Evolutionary conservation across 805 yeast genomes (phyloP).

Genomic region (Candida maris): DNA sequence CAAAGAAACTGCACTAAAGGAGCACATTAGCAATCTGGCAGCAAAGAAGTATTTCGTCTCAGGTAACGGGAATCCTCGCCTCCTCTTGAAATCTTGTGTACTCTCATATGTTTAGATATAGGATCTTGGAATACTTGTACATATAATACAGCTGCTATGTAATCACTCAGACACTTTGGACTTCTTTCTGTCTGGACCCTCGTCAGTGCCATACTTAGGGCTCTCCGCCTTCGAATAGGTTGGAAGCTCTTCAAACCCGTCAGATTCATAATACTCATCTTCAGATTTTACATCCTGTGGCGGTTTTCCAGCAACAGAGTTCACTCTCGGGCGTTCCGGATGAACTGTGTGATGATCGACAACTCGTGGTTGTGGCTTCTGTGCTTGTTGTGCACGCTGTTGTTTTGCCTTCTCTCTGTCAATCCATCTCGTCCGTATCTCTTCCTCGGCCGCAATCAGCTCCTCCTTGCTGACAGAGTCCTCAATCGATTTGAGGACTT

Average conservation of each 20-base stretch:
- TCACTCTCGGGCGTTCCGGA: background rate
- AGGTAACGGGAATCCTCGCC: conserved; percentile 67
- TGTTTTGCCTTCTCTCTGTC: conserved; percentile 42
- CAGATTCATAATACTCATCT: conserved; percentile 32
- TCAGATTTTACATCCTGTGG: conserved; percentile 6
- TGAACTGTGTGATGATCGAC: conserved; percentile 1
- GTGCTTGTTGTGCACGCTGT: conserved; percentile 19
- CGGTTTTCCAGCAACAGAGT: background rate
- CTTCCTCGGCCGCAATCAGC: conserved; percentile 51
- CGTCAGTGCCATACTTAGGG: conserved; percentile 28
- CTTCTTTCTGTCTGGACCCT: conserved; percentile 13
- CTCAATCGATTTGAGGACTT: conserved; percentile 76
- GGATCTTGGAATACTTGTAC: conserved; percentile 5
- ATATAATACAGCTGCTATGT: conserved; percentile 4
- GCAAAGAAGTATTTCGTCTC: conserved; percentile 50
- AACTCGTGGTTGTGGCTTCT: conserved; percentile 18
- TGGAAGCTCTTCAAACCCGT: conserved; percentile 36
- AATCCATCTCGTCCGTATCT: conserved; percentile 61
- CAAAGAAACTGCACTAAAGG: conserved; percentile 16
- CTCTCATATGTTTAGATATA: conserved; percentile 27
- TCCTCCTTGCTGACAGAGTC: conserved; percentile 86
- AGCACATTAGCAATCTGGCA: conserved; percentile 33
- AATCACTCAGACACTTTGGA: background rate
- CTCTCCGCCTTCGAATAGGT: conserved; percentile 23
- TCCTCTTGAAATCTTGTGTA: conserved; percentile 41